phyloP scores from a whole-genome alignment of 352 stramenopile species.

The Globisporangium yorkense region DNA sequence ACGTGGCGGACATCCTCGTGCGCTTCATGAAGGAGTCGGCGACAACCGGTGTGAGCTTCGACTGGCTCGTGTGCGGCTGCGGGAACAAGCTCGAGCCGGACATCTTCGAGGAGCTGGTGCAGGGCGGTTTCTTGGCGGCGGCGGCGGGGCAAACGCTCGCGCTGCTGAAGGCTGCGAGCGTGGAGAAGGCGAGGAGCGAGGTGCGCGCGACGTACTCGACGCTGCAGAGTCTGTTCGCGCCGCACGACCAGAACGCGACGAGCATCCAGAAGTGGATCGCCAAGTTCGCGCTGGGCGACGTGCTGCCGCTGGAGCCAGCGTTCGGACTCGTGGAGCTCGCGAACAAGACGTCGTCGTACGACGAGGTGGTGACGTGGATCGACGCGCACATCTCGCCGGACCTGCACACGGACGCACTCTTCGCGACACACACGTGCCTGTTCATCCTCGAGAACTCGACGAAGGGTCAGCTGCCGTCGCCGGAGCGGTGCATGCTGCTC shows the following conservation, averaged over 20 bases:
- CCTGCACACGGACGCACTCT: constrained; percentile 48
- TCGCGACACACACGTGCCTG: constrained; percentile 56
- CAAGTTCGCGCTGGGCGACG: constrained; percentile 48
- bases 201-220: constrained; percentile 47
- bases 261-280: constrained; percentile 67
- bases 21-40: constrained; percentile 62
- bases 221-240: constrained; percentile 49
- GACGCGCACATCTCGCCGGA: constrained; percentile 38
- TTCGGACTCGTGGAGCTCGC: constrained; percentile 52
- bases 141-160: constrained; percentile 43
- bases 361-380: constrained; percentile 60
- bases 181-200: constrained; percentile 44
- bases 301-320: constrained; percentile 48
- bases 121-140: constrained; percentile 60
- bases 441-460: constrained; percentile 56
- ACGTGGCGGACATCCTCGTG: constrained; percentile 64
- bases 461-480: constrained; percentile 46
- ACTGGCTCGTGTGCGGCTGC: constrained; percentile 61
- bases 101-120: constrained; percentile 59
- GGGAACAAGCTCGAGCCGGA: constrained; percentile 44
- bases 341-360: constrained; percentile 30
- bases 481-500: constrained; percentile 60
- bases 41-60: constrained; percentile 50
- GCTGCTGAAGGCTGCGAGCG: constrained; percentile 28
- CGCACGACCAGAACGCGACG: constrained; percentile 36